phyloP scores from a whole-genome alignment of 768 basidiomycete genomes.

The Mrakia blollopis region DNA sequence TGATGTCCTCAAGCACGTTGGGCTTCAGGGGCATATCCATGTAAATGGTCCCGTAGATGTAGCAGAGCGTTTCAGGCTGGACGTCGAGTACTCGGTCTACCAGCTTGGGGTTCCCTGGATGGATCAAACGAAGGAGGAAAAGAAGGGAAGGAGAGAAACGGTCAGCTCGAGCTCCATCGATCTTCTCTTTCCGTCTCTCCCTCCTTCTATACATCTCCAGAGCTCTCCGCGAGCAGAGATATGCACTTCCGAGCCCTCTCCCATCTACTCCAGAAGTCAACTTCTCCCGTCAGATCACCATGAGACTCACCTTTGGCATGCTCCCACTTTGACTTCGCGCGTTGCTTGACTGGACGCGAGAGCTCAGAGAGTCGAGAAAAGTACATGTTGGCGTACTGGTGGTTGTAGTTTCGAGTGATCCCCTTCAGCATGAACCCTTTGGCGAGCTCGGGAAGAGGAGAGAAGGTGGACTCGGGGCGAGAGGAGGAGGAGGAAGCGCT shows the following conservation, averaged over 20 bases:
- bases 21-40: slow-evolving; percentile 99
- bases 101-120: slow-evolving; percentile 59
- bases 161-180: neutral
- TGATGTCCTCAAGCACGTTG: slow-evolving; percentile 93
- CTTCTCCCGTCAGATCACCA: neutral
- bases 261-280: neutral
- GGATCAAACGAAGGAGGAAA: slow-evolving; percentile 9
- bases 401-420: slow-evolving; percentile 18
- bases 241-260: slow-evolving; percentile 22
- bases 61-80: slow-evolving; percentile 75
- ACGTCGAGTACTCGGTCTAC: slow-evolving; percentile 85
- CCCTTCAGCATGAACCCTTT: slow-evolving; percentile 18
- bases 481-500: neutral
- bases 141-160: neutral
- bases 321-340: slow-evolving; percentile 55
- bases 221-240: slow-evolving; percentile 19
- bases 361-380: slow-evolving; percentile 57
- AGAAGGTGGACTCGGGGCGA: slow-evolving; percentile 22
- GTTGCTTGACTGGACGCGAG: slow-evolving; percentile 50
- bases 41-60: slow-evolving; percentile 89
- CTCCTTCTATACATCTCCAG: slow-evolving; percentile 1
- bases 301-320: slow-evolving; percentile 44
- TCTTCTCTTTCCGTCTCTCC: neutral
- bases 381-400: slow-evolving; percentile 66
- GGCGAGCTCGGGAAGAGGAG: slow-evolving; percentile 16